Conservation (phyloP, 2,329 filamentous ascomycete species). For the Penicillium fuscoglaucum region DNA sequence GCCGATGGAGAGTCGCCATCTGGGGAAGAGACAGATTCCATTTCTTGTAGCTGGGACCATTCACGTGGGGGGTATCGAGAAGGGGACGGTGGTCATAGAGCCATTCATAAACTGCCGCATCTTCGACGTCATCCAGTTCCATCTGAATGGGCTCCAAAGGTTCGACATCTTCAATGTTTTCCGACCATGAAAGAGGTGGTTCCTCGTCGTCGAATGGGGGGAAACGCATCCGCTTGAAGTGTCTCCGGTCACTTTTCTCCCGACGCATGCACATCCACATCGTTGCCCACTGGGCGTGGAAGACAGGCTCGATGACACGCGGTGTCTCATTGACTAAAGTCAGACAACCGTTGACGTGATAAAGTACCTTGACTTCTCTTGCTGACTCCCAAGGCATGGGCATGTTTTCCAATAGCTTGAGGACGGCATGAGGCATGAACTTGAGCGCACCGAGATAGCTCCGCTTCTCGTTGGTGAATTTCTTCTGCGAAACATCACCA, state of each 20-base stretch:
- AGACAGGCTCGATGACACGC: constrained; percentile 94
- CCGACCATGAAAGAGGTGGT: constrained; percentile 93
- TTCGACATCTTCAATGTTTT: constrained; percentile 98
- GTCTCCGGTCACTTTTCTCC: constrained; percentile 90
- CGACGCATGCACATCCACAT: constrained; percentile 99
- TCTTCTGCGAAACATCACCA: constrained; percentile 98
- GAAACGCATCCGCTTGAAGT: constrained; percentile 99
- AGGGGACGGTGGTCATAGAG: constrained; percentile 94
- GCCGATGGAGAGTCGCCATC: constrained; percentile 91
- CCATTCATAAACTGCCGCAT: constrained; percentile 90
- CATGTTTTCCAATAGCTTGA: constrained; percentile 99
- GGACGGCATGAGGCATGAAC: constrained; percentile 97
- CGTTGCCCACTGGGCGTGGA: constrained; percentile 97
- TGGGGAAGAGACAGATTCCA: constrained; percentile 94
- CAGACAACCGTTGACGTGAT: constrained; percentile 96
- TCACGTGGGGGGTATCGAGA: constrained; percentile 87
- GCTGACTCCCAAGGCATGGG: constrained; percentile 99
- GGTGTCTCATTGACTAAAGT: constrained; percentile 96
- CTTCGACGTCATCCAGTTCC: constrained; percentile 93
- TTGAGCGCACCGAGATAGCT: constrained; percentile 96
- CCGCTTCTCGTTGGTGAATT: constrained; percentile 97
- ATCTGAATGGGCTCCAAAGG: constrained; percentile 97
- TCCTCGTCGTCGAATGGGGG: constrained; percentile 99
- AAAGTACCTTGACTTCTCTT: constrained; percentile 94
- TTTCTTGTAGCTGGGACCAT: constrained; percentile 91